Percentiles rank a stretch among this genome's conserved stretches.
These are phyloP conservation scores for Fraxinus sp. DNA, from an alignment of 305 asterid genomes.

Conservation along the genomic window DNA sequence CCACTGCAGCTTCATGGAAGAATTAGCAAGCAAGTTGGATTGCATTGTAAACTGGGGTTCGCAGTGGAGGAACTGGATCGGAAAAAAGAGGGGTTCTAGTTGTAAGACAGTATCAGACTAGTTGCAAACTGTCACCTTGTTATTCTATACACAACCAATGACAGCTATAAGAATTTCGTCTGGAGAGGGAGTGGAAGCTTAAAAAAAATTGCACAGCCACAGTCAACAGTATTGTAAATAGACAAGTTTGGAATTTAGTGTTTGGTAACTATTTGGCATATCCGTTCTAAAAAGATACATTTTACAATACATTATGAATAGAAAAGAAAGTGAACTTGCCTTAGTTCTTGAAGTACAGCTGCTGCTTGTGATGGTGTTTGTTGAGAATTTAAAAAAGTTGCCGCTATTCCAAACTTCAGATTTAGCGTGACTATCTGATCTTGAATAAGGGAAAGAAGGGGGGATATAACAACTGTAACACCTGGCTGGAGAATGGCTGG, in stretches of 20 bases:
- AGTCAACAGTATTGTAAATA: not conserved
- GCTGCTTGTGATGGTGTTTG: constrained; percentile 79
- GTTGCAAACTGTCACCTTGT: not conserved
- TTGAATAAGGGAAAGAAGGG: constrained; percentile 95
- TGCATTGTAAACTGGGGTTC: not conserved
- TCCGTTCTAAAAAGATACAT: not conserved
- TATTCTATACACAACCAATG: not conserved
- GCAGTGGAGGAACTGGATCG: not conserved
- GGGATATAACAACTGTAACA: constrained; percentile 82
- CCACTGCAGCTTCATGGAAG: constrained; percentile 6
- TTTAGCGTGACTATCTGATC: constrained; percentile 92
- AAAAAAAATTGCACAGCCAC: not conserved
- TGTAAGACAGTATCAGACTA: not conserved
- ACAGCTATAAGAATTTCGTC: constrained; percentile 15
- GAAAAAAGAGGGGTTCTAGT: not conserved
- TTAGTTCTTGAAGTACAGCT: constrained; percentile 76
- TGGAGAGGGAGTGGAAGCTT: not conserved
- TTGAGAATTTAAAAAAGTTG: constrained; percentile 93
- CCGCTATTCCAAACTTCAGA: constrained; percentile 83
- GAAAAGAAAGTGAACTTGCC: constrained; percentile 46
- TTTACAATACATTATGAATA: constrained; percentile 6
- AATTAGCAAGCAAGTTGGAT: constrained; percentile 6
- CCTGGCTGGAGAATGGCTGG: constrained; percentile 84
- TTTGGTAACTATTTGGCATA: not conserved
- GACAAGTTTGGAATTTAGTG: not conserved